Percentiles rank a stretch among this genome's conserved stretches.
phyloP scores from a whole-genome alignment of 805 yeast genomes.

The Tetrapisispora phaffii region DNA sequence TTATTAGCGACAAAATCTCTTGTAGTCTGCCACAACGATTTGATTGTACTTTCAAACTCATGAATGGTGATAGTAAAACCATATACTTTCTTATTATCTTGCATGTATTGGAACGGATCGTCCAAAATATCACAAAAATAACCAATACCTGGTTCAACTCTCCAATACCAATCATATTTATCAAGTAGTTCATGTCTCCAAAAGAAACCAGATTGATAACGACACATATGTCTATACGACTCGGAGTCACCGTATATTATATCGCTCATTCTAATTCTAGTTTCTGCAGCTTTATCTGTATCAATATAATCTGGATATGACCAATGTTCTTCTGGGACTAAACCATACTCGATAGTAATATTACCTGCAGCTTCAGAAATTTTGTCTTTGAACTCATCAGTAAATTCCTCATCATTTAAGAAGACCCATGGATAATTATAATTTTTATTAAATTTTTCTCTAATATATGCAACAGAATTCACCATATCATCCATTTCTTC shows the following conservation, averaged over 20 bases:
- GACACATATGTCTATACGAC: slow-evolving; percentile 82
- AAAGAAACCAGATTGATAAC: slow-evolving; percentile 78
- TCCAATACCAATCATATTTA: slow-evolving; percentile 80
- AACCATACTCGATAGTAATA: slow-evolving; percentile 67
- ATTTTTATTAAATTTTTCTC: slow-evolving; percentile 67
- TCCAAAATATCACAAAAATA: slow-evolving; percentile 68
- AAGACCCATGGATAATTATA: slow-evolving; percentile 89
- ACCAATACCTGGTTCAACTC: slow-evolving; percentile 78
- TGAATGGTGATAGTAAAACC: slow-evolving; percentile 69
- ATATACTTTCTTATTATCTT: slow-evolving; percentile 58
- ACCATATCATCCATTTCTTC: slow-evolving; percentile 49
- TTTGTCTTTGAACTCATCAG: slow-evolving; percentile 53
- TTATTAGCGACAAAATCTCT: slow-evolving; percentile 49
- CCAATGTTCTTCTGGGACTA: slow-evolving; percentile 78
- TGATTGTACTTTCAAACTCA: slow-evolving; percentile 61
- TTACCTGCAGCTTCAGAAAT: slow-evolving; percentile 38
- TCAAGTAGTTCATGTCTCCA: slow-evolving; percentile 58
- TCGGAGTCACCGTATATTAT: slow-evolving; percentile 67
- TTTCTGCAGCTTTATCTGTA: slow-evolving; percentile 52
- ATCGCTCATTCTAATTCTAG: slow-evolving; percentile 41
- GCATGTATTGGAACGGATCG: slow-evolving; percentile 74
- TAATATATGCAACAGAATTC: slow-evolving; percentile 57
- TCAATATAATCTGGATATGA: slow-evolving; percentile 76
- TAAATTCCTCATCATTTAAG: slow-evolving; percentile 69
- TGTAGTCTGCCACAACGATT: slow-evolving; percentile 67